Conservation (phyloP, 768 basidiomycete species). For the Lactarius hengduanensis region DNA sequence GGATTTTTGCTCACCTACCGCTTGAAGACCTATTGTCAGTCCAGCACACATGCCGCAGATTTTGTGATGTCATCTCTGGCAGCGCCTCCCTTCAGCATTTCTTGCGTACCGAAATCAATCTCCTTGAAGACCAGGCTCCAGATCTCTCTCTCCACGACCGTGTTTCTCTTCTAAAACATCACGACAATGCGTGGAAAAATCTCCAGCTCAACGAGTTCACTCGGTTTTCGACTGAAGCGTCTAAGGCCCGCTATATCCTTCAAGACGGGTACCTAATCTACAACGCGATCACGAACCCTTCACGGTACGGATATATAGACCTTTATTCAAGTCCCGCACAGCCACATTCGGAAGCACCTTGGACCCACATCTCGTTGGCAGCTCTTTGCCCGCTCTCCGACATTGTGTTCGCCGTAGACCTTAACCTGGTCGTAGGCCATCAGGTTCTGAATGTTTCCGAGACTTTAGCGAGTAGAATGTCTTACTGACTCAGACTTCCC, state of each 20-base stretch:
- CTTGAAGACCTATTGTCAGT: neutral
- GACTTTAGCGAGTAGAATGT: neutral
- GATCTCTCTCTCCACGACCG: neutral
- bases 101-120: neutral
- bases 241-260: neutral
- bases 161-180: neutral
- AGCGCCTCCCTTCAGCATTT: neutral
- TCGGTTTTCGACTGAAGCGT: neutral
- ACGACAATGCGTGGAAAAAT: neutral
- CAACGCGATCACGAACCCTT: neutral
- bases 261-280: constrained; percentile 14
- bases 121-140: neutral
- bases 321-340: constrained; percentile 1
- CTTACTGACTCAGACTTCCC: neutral
- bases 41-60: constrained; percentile 7
- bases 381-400: neutral
- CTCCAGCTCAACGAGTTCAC: neutral
- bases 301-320: constrained; percentile 16
- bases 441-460: neutral
- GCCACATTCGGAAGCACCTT: neutral
- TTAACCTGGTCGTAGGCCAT: constrained; percentile 12
- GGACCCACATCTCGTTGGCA: constrained; percentile 6
- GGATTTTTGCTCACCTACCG: neutral
- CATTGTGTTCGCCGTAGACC: constrained; percentile 15
- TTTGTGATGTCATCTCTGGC: neutral